Base-by-base conservation (phyloP, 2,329 filamentous ascomycete species). In the Teratosphaeriaceae sp. region DNA sequence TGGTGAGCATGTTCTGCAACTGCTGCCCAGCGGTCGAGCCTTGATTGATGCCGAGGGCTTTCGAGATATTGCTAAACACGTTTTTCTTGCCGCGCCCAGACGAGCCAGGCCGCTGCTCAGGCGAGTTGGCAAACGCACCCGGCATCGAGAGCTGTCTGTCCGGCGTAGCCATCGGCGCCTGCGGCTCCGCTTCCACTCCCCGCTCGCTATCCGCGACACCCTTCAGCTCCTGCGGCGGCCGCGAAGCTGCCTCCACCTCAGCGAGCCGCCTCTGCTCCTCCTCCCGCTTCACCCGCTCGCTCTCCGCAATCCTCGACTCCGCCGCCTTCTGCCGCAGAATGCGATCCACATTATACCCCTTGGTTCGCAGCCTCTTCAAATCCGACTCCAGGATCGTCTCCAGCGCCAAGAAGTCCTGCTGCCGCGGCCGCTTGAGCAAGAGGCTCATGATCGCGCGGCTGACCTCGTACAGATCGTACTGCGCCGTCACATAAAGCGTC, bases 301-400 rank as follows among this genome's bases (percentile, higher is more conserved):
- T 84, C 58, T 96, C 89, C 0, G 88, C 88, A 51, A 97, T 81
- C 40, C 86, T 79, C 5, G 87, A 86, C 63, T 97, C 88, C 2
- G 86, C 85, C 16, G 85, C 88, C 67, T 94, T 94, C 42, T 84
- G 84, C 27, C 87, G 80, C 18, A 98, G 73, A 49, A 98, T 97
- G 38, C 92, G 84, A 58, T 96, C 88, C 29, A 98, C 92, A 53
- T 98, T 97, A 71, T 96, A 97, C 1, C 92, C 92, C 50, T 92
- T 87, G 47, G 82, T 80, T 55, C 87, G 82, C 30, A 98, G 69
- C 40, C 89, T 82, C 36, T 85, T 77, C 19, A 98, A 73, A 54
- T 90, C 87, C 7, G 92, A 81, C 45, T 85, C 90, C 27, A 98
- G 70, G 49, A 98, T 84, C 41, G 88, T 89, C 65, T 97, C 92